A percentile compares a stretch with the other conserved stretches of the same genome.
Evolutionary conservation across 805 yeast genomes (phyloP).

Genomic region (Metschnikowia koreensis): DNA sequence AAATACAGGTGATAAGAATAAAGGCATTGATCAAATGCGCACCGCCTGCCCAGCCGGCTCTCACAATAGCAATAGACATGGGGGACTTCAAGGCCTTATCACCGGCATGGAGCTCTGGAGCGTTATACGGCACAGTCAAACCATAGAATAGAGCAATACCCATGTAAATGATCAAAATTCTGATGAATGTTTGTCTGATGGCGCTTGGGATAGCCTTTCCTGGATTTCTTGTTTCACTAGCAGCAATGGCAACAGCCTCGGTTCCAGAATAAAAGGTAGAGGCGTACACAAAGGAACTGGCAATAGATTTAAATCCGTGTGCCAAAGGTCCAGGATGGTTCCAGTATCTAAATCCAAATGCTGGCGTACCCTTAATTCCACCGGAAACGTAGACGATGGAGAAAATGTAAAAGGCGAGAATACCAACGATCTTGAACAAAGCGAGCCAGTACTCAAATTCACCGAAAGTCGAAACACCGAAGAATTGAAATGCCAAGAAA

Average conservation of each 20-base stretch:
- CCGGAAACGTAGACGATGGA: constrained; percentile 48
- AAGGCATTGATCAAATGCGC: constrained; percentile 60
- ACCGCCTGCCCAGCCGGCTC: constrained; percentile 44
- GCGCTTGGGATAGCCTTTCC: constrained; percentile 56
- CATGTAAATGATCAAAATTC: constrained; percentile 53
- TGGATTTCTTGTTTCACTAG: constrained; percentile 63
- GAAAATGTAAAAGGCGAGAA: constrained; percentile 50
- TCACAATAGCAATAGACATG: constrained; percentile 37
- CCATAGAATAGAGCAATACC: constrained; percentile 57
- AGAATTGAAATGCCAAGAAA: constrained; percentile 48
- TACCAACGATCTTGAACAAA: constrained; percentile 45
- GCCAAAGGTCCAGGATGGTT: constrained; percentile 43
- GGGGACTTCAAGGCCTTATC: constrained; percentile 44
- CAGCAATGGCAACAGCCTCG: constrained; percentile 56
- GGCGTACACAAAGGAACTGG: constrained; percentile 56
- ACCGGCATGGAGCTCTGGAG: constrained; percentile 41
- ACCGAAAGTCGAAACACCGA: constrained; percentile 55
- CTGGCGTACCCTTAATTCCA: constrained; percentile 36
- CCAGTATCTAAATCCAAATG: constrained; percentile 45
- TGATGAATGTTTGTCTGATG: constrained; percentile 52
- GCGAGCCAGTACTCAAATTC: constrained; percentile 57
- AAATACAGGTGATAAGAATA: constrained; percentile 59
- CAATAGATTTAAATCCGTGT: constrained; percentile 54
- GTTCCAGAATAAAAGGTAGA: constrained; percentile 60
- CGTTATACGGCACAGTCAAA: constrained; percentile 56